Conservation (phyloP, 2,329 filamentous ascomycete species). For the Talaromyces amestolkiae region DNA sequence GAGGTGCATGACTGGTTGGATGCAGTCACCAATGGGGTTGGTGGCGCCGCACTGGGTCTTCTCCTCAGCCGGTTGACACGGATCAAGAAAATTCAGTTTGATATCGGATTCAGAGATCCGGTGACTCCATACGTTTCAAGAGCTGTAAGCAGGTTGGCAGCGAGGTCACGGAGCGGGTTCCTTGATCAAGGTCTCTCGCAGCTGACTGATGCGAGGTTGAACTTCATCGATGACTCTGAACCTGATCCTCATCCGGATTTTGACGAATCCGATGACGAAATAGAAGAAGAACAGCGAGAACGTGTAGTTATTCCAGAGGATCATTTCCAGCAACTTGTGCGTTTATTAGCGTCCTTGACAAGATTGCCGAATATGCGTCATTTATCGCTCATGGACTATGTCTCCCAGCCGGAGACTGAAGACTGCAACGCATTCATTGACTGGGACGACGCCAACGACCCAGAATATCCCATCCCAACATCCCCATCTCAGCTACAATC, state of each 20-base stretch:
- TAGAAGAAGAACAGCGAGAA: background rate
- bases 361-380: background rate
- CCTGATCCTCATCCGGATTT: background rate
- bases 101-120: background rate
- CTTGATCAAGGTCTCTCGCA: background rate
- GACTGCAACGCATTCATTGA: background rate
- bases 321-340: background rate
- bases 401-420: background rate
- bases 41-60: background rate
- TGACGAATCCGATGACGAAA: background rate
- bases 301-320: background rate
- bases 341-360: background rate
- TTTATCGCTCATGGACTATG: background rate
- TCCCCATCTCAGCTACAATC: background rate
- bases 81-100: background rate
- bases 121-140: background rate
- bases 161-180: constrained; percentile 1
- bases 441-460: background rate
- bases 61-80: background rate
- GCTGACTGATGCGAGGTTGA: background rate
- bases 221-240: background rate
- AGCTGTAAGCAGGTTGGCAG: background rate
- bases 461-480: background rate
- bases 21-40: background rate
- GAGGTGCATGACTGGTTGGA: background rate